Conservation (phyloP, 2,329 filamentous ascomycete species). For the Mollisia scopiformis region DNA sequence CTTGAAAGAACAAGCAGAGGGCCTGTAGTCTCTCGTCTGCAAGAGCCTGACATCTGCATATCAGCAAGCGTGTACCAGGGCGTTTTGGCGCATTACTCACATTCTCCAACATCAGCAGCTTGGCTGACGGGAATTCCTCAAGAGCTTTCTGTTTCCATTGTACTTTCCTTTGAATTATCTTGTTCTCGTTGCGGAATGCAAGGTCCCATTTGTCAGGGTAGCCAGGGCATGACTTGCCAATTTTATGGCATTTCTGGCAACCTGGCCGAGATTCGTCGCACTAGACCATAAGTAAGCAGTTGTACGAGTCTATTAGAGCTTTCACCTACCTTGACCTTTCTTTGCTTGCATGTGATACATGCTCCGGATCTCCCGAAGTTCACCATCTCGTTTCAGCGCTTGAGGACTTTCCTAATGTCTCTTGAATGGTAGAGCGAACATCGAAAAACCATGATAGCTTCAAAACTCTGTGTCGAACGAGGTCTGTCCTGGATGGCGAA, state of each 20-base stretch:
- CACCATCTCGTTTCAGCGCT: constrained; percentile 6
- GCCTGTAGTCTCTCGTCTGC: constrained; percentile 8
- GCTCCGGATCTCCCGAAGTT: constrained; percentile 15
- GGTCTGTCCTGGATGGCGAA: too few species aligned
- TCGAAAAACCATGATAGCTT: too few species aligned
- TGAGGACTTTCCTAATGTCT: too few species aligned
- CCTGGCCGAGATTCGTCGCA: constrained; percentile 10
- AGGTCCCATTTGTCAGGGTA: constrained; percentile 17
- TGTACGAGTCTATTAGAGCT: background rate
- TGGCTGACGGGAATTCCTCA: background rate
- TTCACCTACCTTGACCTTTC: constrained; percentile 14
- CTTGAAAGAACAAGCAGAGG: constrained; percentile 14
- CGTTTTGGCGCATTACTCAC: background rate
- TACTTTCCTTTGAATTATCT: background rate
- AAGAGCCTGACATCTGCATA: background rate
- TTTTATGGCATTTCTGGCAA: constrained; percentile 10
- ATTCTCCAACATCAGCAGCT: background rate
- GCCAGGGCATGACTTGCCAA: constrained; percentile 16
- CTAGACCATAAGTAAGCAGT: background rate
- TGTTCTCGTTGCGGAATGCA: constrained; percentile 12
- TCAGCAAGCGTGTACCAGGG: background rate
- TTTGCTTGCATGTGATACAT: constrained; percentile 13
- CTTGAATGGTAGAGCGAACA: too few species aligned
- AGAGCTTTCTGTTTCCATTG: background rate
- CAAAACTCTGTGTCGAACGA: too few species aligned